Evolutionary conservation across 2,329 filamentous ascomycete genomes (phyloP).

Genomic region (Tolypocladium ophioglossoides): DNA sequence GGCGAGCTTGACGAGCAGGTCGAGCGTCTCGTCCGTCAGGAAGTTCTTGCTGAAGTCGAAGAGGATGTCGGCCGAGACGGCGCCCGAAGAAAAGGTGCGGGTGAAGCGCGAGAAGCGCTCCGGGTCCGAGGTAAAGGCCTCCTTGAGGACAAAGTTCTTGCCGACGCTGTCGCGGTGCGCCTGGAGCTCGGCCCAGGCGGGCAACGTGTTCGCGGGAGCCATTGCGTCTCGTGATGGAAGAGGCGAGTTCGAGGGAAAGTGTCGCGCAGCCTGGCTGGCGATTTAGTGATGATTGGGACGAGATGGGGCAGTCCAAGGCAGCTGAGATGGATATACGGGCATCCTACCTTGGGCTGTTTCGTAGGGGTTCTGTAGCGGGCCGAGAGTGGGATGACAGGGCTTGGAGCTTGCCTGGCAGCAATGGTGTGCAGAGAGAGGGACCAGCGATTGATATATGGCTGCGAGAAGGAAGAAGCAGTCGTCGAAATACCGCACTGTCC

Average conservation of each 20-base stretch:
- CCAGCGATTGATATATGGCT: background rate
- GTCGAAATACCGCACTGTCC: background rate
- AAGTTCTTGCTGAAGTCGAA: constrained; percentile 99
- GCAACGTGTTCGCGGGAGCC: constrained; percentile 76
- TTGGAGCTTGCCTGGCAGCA: background rate
- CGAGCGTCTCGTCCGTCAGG: constrained; percentile 81
- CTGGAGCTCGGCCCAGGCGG: constrained; percentile 84
- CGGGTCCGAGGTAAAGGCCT: constrained; percentile 82
- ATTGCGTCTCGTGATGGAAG: constrained; percentile 27
- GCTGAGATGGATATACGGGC: background rate
- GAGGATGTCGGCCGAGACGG: constrained; percentile 76
- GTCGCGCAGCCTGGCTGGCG: background rate
- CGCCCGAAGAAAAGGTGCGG: constrained; percentile 72
- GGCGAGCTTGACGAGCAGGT: constrained; percentile 78
- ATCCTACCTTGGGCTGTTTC: background rate
- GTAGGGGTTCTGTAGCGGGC: background rate
- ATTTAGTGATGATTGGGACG: background rate
- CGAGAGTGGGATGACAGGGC: background rate
- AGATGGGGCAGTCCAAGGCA: background rate
- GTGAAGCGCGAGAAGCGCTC: constrained; percentile 85
- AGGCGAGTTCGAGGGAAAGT: background rate
- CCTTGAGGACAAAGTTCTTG: constrained; percentile 85
- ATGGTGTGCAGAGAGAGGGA: background rate
- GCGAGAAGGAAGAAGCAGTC: background rate
- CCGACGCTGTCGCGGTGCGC: constrained; percentile 79